Evolutionary conservation across 495 filamentous ascomycete genomes (phyloP), one percentile per base, ranked within the genome.

Genomic region (Hyaloscypha hepaticicola): DNA sequence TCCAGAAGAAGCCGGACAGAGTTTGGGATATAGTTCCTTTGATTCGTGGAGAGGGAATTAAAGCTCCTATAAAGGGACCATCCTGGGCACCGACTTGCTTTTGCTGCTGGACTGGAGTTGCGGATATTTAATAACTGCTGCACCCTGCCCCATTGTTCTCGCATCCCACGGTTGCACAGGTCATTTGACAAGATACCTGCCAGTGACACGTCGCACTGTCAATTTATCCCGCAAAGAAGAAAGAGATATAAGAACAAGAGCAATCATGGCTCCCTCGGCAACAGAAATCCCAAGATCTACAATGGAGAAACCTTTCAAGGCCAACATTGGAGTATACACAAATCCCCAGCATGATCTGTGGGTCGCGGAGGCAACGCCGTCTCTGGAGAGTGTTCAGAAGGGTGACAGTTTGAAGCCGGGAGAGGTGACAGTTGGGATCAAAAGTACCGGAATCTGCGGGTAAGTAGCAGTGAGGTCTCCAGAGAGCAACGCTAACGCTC

Each of bases 301-400:
- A 5, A 61, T 66, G 69, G 65, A 27, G 24, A 65, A 68, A 28
- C 62, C 60, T 5, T 68, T 68, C 26, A 96, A 96, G 81, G 74
- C 90, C 62, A 98, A 97, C 77, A 93, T 98, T 70, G 94, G 91
- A 69, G 92, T 97, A 58, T 98, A 89, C 82, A 98, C 93, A 56
- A 96, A 97, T 77, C 92, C 93, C 29, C 82, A 85, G 28, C 93
- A 98, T 73, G 90, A 96, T 68, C 80, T 98, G 58, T 98, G 93
- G 91, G 87, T 96, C 50, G 89, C 84, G 58, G 88, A 91, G 50
- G 86, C 91, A 1, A 79, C 80, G 60, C 94, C 94, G 1, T 87
- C 85, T 19, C 77, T 90, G 5, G 90, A 96, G 72, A 85, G 87
- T 65, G 85, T 95, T 31, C 83, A 88, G 73, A 85, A 80, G 53